These are phyloP conservation scores for Dovyalis caffra DNA, from an alignment of 345 rosid species.

Conservation along the genomic window DNA sequence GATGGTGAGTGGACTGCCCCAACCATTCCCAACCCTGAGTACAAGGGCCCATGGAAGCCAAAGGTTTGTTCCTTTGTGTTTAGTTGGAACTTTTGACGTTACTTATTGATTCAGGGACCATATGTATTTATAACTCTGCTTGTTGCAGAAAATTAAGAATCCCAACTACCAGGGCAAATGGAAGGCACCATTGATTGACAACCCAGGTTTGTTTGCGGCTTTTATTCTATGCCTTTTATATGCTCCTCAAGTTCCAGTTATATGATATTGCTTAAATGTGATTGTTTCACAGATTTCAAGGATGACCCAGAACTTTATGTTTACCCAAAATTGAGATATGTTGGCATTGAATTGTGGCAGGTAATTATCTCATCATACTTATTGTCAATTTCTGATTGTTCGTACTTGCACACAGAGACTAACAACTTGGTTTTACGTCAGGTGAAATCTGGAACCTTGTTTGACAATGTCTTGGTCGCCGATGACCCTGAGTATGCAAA, in stretches of 20 bases:
- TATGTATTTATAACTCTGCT: slow-evolving; percentile 2
- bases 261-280: neutral
- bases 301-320: slow-evolving; percentile 91
- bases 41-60: slow-evolving; percentile 90
- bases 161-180: slow-evolving; percentile 94
- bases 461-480: slow-evolving; percentile 73
- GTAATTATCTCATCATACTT: slow-evolving; percentile 31
- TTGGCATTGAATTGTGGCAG: slow-evolving; percentile 99
- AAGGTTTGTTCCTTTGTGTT: slow-evolving; percentile 54
- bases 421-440: slow-evolving; percentile 13
- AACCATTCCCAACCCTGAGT: slow-evolving; percentile 95
- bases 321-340: slow-evolving; percentile 86
- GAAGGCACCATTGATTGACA: slow-evolving; percentile 96
- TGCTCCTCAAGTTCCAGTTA: neutral
- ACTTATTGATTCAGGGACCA: neutral
- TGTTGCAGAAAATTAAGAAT: slow-evolving; percentile 84
- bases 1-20: slow-evolving; percentile 99
- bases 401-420: neutral
- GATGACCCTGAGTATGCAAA: slow-evolving; percentile 89
- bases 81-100: slow-evolving; percentile 2
- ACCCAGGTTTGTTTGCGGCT: slow-evolving; percentile 68
- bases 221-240: neutral
- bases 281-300: slow-evolving; percentile 66
- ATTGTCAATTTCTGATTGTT: neutral
- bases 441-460: slow-evolving; percentile 98